phyloP scores from a whole-genome alignment of 768 basidiomycete genomes.

The Chalciporus sphaerocephalus region DNA sequence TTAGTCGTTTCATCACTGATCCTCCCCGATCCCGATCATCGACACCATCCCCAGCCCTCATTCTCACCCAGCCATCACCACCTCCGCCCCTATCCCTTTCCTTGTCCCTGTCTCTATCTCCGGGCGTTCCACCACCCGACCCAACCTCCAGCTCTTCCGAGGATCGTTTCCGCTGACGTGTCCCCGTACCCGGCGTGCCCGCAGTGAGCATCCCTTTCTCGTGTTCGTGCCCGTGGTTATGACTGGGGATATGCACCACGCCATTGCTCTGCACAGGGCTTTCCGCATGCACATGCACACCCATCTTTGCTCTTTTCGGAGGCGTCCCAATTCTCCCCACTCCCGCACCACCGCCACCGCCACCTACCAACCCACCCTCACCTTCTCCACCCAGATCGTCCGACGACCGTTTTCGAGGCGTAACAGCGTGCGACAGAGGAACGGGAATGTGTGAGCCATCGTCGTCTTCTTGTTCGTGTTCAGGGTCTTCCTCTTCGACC shows the following conservation, averaged over 20 bases:
- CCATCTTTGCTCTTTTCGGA: constrained; percentile 38
- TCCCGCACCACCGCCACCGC: not conserved
- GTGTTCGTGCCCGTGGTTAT: not conserved
- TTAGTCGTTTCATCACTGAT: constrained; percentile 28
- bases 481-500: constrained; percentile 33
- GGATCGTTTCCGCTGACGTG: constrained; percentile 42
- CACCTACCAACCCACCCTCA: not conserved
- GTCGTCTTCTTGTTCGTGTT: constrained; percentile 31
- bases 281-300: constrained; percentile 1
- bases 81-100: not conserved
- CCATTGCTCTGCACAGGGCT: not conserved
- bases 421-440: constrained; percentile 6
- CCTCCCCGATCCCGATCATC: constrained; percentile 4
- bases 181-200: constrained; percentile 3
- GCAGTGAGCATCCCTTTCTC: constrained; percentile 3
- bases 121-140: constrained; percentile 6
- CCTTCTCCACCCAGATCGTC: constrained; percentile 34
- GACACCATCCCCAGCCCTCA: not conserved
- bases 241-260: constrained; percentile 1
- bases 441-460: no score
- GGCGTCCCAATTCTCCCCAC: constrained; percentile 30
- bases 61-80: not conserved
- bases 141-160: constrained; percentile 45
- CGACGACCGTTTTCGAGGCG: constrained; percentile 34
- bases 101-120: no score